Evolutionary conservation across 2,329 filamentous ascomycete genomes (phyloP), one percentile per base, ranked within the genome.

Genomic region (Clonostachys chloroleuca): DNA sequence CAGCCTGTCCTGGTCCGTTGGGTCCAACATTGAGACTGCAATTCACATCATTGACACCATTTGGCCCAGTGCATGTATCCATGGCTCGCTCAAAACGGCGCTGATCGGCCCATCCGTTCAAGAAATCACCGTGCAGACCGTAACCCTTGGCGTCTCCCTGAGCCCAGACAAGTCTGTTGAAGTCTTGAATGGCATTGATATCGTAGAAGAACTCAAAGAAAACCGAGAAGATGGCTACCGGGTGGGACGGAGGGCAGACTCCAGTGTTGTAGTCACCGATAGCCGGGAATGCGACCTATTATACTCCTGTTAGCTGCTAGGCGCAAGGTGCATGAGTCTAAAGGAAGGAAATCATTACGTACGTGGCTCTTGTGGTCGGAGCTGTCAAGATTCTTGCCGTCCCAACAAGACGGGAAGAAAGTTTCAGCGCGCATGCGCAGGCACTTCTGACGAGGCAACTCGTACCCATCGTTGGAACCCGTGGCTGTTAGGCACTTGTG

Each of bases 351-450:
- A 8, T 12, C 13, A 17, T 18, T 18, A 50, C 54, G 46, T 51
- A 84, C 71, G 54, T 84, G 81, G 44, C 64, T 76, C 54, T 73
- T 74, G 60, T 84, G 79, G 59, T 82, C 68, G 1, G 66, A 43
- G 6, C 71, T 70, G 56, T 84, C 79, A 18, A 80, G 55, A 51
- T 81, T 73, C 40, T 68, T 65, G 34, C 82, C 82, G 50, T 86
- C 72, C 82, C 82, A 85, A 67, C 81, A 85, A 5, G 74, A 73
- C 2, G 79, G 80, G 58, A 84, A 83, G 57, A 73, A 75, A 17
- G 82, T 66, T 54, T 83, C 74, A 13, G 73, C 67, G 37, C 79
- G 72, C 17, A 74, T 66, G 40, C 78, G 71, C 35, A 70, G 59
- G 56, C 82, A 84, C 46, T 82, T 73, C 37, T 66, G 12, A 30